Evolutionary conservation across 805 yeast species (phyloP).

Genomic region (Saccharomycopsis microspora): DNA sequence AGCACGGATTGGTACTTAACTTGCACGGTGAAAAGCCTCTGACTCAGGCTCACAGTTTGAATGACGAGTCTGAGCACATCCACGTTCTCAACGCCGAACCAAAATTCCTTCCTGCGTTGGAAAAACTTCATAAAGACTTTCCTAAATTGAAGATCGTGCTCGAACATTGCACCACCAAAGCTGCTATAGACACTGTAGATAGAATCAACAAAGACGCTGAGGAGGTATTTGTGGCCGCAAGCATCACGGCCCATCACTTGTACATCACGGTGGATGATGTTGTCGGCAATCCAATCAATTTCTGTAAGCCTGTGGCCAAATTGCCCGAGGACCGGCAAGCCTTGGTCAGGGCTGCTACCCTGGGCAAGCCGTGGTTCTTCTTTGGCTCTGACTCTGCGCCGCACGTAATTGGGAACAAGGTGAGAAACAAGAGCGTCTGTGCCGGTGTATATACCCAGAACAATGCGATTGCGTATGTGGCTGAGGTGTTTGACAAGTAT

Average conservation of each 20-base stretch:
- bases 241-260: slow-evolving; percentile 93
- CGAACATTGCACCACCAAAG: slow-evolving; percentile 56
- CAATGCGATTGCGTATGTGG: slow-evolving; percentile 70
- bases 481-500: slow-evolving; percentile 67
- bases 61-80: slow-evolving; percentile 36
- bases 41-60: slow-evolving; percentile 18
- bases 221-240: slow-evolving; percentile 65
- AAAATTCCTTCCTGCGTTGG: slow-evolving; percentile 79
- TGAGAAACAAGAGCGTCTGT: slow-evolving; percentile 72
- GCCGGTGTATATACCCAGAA: slow-evolving; percentile 98
- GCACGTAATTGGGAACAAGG: slow-evolving; percentile 74
- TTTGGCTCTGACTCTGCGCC: slow-evolving; percentile 99
- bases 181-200: slow-evolving; percentile 70
- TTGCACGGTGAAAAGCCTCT: slow-evolving; percentile 95
- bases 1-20: slow-evolving; percentile 66
- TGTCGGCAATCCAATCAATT: slow-evolving; percentile 94
- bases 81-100: slow-evolving; percentile 93
- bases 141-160: slow-evolving; percentile 12
- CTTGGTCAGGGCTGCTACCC: slow-evolving; percentile 74
- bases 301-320: slow-evolving; percentile 97
- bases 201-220: slow-evolving; percentile 40
- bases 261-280: slow-evolving; percentile 83
- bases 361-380: slow-evolving; percentile 87
- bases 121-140: slow-evolving; percentile 37
- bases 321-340: slow-evolving; percentile 77